Base-by-base conservation (phyloP, 139 green algal species). In the Tetradesmus lagerheimii region DNA sequence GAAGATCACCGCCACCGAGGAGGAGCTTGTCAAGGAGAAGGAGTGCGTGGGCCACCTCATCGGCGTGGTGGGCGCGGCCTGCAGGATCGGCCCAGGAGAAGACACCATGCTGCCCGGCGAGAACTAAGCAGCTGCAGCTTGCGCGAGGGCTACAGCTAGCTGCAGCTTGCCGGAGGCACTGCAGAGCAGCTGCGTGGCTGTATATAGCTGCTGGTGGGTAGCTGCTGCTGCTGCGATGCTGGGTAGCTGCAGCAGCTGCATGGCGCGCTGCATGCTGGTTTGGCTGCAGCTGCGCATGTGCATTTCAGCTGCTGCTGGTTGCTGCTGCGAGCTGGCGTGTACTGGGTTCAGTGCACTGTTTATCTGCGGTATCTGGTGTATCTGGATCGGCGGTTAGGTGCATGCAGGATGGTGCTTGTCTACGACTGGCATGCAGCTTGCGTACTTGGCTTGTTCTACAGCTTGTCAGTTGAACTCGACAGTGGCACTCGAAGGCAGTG, bases 61-160 rank as follows among this genome's bases (percentile, higher is more conserved):
- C 39, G 95, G 94, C 81, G 89, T 93, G 2, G 66, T 77, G 14
- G 92, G 93, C 53, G 93, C 91, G 11, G 91, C 95, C 4, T 98
- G 96, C 93, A 76, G 88, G 29, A 95, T 98, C 90, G 87, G 88
- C 37, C 89, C 88, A 74, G 80, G 57, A 27, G 91, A 84, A 16
- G 96, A 98, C 94, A 98, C 97, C 77, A 97, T 93, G 90, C 92
- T 98, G 57, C 96, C 96, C 20, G 96, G 96, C 50, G 96, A 98
- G 92, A 96, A 93, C 74, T 98, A 94, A 88, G 81, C 47, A 35
- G 81, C 81, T 31, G n/a, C n/a, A n/a, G n/a, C n/a, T n/a, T n/a
- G n/a, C n/a, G n/a, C n/a, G n/a, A n/a, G n/a, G n/a, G n/a, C n/a
- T n/a, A n/a, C 27, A 53, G 43, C 23, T 38, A 80, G 71, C 71